Evolutionary conservation across 1,284 basidiomycete genomes (phyloP).

Genomic region (Pyrrhoderma noxium): DNA sequence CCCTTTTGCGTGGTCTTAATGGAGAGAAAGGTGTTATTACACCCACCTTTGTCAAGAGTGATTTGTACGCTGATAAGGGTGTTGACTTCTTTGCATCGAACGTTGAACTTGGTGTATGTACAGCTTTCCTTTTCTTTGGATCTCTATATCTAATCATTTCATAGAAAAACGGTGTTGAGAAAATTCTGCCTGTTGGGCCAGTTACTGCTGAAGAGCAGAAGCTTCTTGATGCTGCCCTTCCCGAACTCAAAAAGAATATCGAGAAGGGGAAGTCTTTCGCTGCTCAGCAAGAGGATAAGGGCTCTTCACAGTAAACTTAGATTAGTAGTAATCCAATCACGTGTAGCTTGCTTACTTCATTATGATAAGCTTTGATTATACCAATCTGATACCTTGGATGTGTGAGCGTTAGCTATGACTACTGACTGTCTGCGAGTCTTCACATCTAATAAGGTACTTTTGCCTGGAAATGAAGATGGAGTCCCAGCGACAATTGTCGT

Average conservation of each 20-base stretch:
- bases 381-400: too few species aligned
- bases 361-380: too few species aligned
- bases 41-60: conserved; percentile 86
- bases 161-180: conserved; percentile 81
- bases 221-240: conserved; percentile 81
- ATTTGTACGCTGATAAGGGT: conserved; percentile 74
- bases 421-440: neutral
- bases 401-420: neutral
- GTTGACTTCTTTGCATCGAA: conserved; percentile 87
- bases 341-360: too few species aligned
- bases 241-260: conserved; percentile 96
- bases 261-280: conserved; percentile 88
- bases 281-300: conserved; percentile 19
- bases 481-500: conserved; percentile 68
- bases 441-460: conserved; percentile 33
- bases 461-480: conserved; percentile 44
- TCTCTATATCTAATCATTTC: conserved; percentile 3
- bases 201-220: conserved; percentile 78
- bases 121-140: conserved; percentile 1
- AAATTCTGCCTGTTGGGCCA: conserved; percentile 76
- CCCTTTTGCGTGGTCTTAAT: conserved; percentile 76
- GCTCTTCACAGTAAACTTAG: neutral
- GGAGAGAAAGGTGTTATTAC: conserved; percentile 82
- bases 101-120: conserved; percentile 82
- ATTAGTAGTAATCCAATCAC: neutral